phyloP scores from a whole-genome alignment of 2,329 filamentous ascomycete species.

The Apiospora koreana region DNA sequence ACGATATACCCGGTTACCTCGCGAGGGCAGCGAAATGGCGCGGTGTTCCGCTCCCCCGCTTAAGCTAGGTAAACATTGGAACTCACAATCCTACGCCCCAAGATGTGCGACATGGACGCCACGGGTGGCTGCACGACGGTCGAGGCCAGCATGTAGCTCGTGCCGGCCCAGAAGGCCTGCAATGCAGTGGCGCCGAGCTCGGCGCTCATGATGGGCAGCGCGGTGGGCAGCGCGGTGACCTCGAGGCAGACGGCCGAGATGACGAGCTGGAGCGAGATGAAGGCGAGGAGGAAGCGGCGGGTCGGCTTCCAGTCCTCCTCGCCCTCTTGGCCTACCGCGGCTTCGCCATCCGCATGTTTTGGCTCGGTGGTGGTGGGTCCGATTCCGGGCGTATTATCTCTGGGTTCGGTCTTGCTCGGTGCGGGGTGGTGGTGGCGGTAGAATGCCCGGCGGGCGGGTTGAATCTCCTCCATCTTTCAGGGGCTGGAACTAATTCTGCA shows the following conservation, averaged over 20 bases:
- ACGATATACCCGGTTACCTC: too few species aligned
- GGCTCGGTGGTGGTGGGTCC: neutral
- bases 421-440: neutral
- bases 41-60: too few species aligned
- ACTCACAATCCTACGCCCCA: conserved; percentile 19
- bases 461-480: neutral
- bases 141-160: conserved; percentile 68
- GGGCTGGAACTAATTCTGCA: neutral
- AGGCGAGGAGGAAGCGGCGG: conserved; percentile 46
- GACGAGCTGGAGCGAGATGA: conserved; percentile 53
- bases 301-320: conserved; percentile 27
- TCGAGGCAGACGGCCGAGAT: conserved; percentile 65
- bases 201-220: conserved; percentile 53
- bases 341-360: neutral
- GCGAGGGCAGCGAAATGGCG: too few species aligned
- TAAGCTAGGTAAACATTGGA: too few species aligned
- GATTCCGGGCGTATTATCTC: too few species aligned
- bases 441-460: neutral
- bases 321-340: neutral
- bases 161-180: conserved; percentile 72
- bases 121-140: conserved; percentile 57
- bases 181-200: conserved; percentile 55
- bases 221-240: conserved; percentile 65
- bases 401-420: neutral
- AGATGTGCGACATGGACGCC: conserved; percentile 22